A percentile compares a stretch with the other conserved stretches of the same genome.
These are phyloP conservation scores for Mycena leptocephala DNA, from an alignment of 768 basidiomycete species.

Conservation along the genomic window DNA sequence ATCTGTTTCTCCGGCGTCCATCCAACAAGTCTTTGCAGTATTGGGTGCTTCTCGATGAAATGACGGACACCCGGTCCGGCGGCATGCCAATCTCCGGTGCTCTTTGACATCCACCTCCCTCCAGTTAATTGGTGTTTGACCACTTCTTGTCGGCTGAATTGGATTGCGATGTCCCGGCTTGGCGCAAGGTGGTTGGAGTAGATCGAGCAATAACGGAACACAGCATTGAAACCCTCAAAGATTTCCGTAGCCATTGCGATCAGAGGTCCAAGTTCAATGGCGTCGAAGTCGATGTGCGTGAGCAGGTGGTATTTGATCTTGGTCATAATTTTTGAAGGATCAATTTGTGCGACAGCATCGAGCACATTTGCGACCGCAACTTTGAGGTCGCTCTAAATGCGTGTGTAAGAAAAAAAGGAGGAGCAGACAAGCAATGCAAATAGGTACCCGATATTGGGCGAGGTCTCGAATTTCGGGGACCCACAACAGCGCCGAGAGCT, in stretches of 20 bases:
- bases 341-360: not conserved
- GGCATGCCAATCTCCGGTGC: not conserved
- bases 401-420: not conserved
- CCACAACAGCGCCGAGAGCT: constrained; percentile 47
- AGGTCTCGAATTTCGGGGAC: constrained; percentile 41
- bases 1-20: too few relatives aligned
- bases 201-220: constrained; percentile 2
- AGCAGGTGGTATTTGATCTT: too few relatives aligned
- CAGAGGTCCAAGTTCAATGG: not conserved
- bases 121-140: constrained; percentile 6
- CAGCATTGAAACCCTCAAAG: not conserved
- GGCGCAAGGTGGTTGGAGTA: not conserved
- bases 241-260: not conserved
- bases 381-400: not conserved
- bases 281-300: not conserved
- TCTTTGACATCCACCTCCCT: not conserved
- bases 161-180: constrained; percentile 6
- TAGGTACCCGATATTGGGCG: constrained; percentile 43
- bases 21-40: too few relatives aligned
- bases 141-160: constrained; percentile 8
- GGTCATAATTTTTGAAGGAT: too few relatives aligned
- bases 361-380: constrained; percentile 1
- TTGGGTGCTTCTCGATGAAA: not conserved
- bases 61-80: not conserved
- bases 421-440: not conserved